Percentiles rank a stretch among this genome's conserved stretches.
phyloP scores from a whole-genome alignment of 1,284 basidiomycete species.

The Heliocybe sulcata region DNA sequence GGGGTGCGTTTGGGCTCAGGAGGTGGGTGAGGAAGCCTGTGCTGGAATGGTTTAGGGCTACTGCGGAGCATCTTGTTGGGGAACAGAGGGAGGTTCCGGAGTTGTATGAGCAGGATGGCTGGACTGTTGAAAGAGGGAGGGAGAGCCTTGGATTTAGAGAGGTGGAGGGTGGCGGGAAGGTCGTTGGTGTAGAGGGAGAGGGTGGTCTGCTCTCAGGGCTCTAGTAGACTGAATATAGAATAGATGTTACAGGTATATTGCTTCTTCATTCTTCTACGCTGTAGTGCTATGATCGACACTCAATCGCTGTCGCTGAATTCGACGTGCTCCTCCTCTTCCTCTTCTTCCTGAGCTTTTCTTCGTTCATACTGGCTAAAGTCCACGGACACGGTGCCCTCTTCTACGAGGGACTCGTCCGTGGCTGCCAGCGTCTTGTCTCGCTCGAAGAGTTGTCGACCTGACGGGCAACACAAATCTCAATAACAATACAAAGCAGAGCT shows the following conservation, averaged over 20 bases:
- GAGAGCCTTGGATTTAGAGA: constrained; percentile 42
- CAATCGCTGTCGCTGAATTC: constrained; percentile 82
- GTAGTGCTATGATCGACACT: constrained; percentile 15
- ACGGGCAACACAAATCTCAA: background rate
- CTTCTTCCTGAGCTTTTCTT: constrained; percentile 48
- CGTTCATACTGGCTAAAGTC: constrained; percentile 86
- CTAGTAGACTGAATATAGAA: constrained; percentile 10
- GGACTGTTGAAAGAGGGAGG: constrained; percentile 47
- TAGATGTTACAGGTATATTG: constrained; percentile 3
- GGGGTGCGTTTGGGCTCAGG: constrained; percentile 35
- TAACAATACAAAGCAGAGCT: constrained; percentile 4
- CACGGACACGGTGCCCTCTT: constrained; percentile 81
- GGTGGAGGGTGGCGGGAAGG: constrained; percentile 26
- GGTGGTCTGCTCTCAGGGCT: constrained; percentile 35
- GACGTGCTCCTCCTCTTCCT: constrained; percentile 52
- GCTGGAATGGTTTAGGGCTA: constrained; percentile 65
- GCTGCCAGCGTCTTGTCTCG: constrained; percentile 63
- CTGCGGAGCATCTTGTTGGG: constrained; percentile 43
- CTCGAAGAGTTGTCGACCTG: constrained; percentile 88
- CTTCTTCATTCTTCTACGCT: constrained; percentile 11
- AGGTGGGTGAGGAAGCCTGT: constrained; percentile 73
- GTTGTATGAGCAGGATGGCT: constrained; percentile 45
- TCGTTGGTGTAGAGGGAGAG: constrained; percentile 29
- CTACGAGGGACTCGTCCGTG: constrained; percentile 66
- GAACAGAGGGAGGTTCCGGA: constrained; percentile 24